phyloP scores from a whole-genome alignment of 225 moss, liverwort and hornwort species.

The Bryoerythrophyllum caledonicum region DNA sequence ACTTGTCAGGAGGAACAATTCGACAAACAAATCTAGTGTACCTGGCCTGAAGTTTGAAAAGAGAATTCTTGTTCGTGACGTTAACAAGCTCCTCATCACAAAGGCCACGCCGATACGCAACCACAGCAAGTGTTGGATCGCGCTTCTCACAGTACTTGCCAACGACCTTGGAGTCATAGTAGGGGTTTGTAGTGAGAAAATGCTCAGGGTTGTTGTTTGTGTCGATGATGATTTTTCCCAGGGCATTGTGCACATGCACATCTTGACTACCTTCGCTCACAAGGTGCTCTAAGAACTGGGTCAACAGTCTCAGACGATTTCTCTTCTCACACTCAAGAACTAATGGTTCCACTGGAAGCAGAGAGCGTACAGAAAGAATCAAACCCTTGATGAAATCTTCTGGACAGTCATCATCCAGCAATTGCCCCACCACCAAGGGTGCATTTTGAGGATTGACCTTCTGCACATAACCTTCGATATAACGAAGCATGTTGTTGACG shows the following conservation, averaged over 20 bases:
- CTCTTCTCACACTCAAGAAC: conserved; percentile 84
- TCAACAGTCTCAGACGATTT: conserved; percentile 72
- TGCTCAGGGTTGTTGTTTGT: conserved; percentile 84
- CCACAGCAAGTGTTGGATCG: conserved; percentile 76
- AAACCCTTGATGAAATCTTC: conserved; percentile 83
- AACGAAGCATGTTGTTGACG: conserved; percentile 82
- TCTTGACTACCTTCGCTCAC: conserved; percentile 87
- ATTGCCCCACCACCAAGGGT: conserved; percentile 74
- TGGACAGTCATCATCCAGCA: conserved; percentile 83
- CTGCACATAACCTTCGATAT: conserved; percentile 84
- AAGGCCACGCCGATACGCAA: conserved; percentile 75
- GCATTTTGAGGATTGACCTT: conserved; percentile 86
- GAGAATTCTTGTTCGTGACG: conserved; percentile 82
- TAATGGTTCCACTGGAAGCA: conserved; percentile 76
- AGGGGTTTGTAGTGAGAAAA: conserved; percentile 81
- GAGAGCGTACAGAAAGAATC: conserved; percentile 75
- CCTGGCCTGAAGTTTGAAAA: conserved; percentile 85
- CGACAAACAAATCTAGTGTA: background rate
- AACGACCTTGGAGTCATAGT: conserved; percentile 75
- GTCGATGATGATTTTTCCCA: conserved; percentile 79
- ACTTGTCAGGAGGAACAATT: background rate
- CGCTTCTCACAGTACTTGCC: conserved; percentile 88
- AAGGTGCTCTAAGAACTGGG: conserved; percentile 82
- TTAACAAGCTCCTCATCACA: conserved; percentile 86
- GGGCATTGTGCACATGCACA: conserved; percentile 83